phyloP scores from a whole-genome alignment of 2,329 filamentous ascomycete species.

The Cladosporium sp. region DNA sequence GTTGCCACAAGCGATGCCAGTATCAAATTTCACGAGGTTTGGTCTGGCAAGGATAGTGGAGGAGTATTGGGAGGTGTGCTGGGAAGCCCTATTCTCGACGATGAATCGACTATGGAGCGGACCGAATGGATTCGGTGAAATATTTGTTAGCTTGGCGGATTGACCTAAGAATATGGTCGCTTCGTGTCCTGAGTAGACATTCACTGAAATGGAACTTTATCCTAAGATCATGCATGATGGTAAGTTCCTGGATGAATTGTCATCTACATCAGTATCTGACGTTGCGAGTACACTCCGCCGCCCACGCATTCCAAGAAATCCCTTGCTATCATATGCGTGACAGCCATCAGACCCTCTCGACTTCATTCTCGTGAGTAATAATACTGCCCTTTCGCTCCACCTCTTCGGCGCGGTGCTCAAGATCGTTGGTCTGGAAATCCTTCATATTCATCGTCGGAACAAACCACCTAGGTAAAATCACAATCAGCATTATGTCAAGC shows the following conservation, averaged over 20 bases:
- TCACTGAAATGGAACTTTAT: no score
- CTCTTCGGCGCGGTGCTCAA: slow-evolving; percentile 56
- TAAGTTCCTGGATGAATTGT: no score
- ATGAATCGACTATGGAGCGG: slow-evolving; percentile 6
- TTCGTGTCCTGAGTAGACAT: no score
- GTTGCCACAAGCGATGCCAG: slow-evolving; percentile 88
- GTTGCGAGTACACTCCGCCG: no score
- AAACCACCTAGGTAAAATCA: slow-evolving; percentile 37
- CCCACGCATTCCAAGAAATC: no score
- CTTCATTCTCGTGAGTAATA: not conserved
- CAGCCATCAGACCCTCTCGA: not conserved
- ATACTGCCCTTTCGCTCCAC: slow-evolving; percentile 47
- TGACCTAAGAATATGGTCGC: no score
- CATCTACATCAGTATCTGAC: no score
- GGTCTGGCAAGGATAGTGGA: slow-evolving; percentile 41
- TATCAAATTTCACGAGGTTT: slow-evolving; percentile 94
- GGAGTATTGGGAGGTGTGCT: slow-evolving; percentile 35
- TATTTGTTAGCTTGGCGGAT: not conserved
- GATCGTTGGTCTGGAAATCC: slow-evolving; percentile 51
- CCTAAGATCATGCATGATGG: no score
- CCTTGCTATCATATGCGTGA: no score
- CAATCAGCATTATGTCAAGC: slow-evolving; percentile 22
- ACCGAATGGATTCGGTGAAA: slow-evolving; percentile 1
- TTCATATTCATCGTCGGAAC: slow-evolving; percentile 54
- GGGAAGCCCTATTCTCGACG: slow-evolving; percentile 8